Base-by-base conservation (phyloP, 345 rosid species). In the Lumnitzera racemosa region DNA sequence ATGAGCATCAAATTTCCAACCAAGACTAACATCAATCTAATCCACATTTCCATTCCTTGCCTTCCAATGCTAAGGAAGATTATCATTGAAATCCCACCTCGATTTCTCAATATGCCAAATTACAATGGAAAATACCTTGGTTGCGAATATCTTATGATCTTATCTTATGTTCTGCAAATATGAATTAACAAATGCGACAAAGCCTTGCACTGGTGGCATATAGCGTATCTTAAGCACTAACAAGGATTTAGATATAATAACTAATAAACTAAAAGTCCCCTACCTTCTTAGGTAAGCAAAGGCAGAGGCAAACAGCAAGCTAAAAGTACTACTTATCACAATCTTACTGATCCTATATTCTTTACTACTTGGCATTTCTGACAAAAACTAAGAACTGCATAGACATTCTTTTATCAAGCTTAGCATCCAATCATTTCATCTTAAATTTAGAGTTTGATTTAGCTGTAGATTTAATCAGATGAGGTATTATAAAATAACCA, bases 1-100 rank as follows among this genome's bases (percentile, higher is more conserved):
- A 90, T 81, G 80, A 71, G 88, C 88, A 76, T 95, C 91, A 83
- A 88, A 84, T 90, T 88, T 94, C 76, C 72, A 80, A 94, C 78
- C 80, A 82, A 70, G 96, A 86, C 88, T 82, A 70, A 65, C 71
- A 29, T 67, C 91, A 85, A 88, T 83, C 69, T 78, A 73, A 90
- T 84, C 95, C 69, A 61, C 69, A 83, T 85, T 20, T 83, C 80
- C 70, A 70, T 77, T 81, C 88, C 74, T 79, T 76, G 78, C 83
- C 80, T 77, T 70, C 72, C 23, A n/a, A 63, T 79, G 77, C 76
- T 79, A 82, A 82, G 74, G 75, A 75, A 74, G 65, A 80, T 84
- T 84, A 83, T 83, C 82, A 14, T 8, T 13, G 5, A 16, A 49
- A 49, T 14, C 9, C 57, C 68, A 47, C 50, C 20, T 70, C 71